A percentile compares a stretch with the other conserved stretches of the same genome.
These are phyloP conservation scores for Mycena pura DNA, from an alignment of 768 basidiomycete genomes.

Conservation along the genomic window DNA sequence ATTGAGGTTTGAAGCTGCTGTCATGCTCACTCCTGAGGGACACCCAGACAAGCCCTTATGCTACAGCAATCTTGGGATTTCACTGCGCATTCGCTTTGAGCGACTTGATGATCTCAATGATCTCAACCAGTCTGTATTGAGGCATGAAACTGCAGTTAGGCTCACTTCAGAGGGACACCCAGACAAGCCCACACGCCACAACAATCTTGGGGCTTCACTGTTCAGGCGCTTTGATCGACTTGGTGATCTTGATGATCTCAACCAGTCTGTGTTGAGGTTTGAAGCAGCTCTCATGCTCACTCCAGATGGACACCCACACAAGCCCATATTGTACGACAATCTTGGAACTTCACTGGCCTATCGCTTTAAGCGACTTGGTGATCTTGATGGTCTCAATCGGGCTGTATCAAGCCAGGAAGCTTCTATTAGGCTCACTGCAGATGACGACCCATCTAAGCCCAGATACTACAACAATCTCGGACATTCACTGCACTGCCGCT, in stretches of 20 bases:
- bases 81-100: not conserved
- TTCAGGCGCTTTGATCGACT: not conserved
- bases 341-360: too few species aligned
- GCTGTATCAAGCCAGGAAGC: not conserved
- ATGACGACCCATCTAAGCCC: not conserved
- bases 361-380: too few species aligned
- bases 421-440: not conserved
- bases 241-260: too few species aligned
- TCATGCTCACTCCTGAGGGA: too few species aligned
- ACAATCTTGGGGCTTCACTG: not conserved
- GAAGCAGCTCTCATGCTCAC: too few species aligned
- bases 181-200: not conserved
- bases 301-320: too few species aligned
- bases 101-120: too few species aligned
- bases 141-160: not conserved
- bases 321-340: too few species aligned
- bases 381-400: not conserved
- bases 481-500: not conserved
- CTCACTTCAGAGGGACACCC: not conserved
- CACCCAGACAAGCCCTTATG: not conserved
- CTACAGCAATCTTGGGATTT: not conserved
- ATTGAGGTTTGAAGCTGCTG: too few species aligned
- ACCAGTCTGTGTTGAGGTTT: too few species aligned
- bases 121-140: not conserved
- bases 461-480: not conserved